Evolutionary conservation across 1,284 basidiomycete genomes (phyloP).

Genomic region (Cryptococcus sp.): DNA sequence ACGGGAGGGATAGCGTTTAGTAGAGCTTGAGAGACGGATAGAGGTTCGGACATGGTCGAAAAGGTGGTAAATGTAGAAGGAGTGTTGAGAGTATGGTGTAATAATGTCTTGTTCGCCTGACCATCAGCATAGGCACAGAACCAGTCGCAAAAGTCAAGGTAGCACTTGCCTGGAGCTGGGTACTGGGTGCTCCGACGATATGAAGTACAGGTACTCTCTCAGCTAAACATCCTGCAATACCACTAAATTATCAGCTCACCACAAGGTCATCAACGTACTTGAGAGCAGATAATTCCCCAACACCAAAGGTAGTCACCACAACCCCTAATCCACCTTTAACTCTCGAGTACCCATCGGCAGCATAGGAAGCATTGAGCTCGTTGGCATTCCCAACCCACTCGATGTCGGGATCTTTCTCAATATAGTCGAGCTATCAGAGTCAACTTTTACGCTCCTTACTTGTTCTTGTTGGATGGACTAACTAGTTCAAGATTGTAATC

Average conservation of each 20-base stretch:
- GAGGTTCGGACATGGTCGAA: constrained; percentile 66
- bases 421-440: constrained; percentile 58
- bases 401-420: constrained; percentile 74
- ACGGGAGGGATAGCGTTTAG: constrained; percentile 54
- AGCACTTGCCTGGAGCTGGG: constrained; percentile 25
- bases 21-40: constrained; percentile 66
- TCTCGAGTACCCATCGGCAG: constrained; percentile 91
- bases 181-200: constrained; percentile 78
- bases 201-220: constrained; percentile 92
- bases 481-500: constrained; percentile 75
- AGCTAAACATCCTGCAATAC: constrained; percentile 57
- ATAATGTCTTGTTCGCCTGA: constrained; percentile 53
- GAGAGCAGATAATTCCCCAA: constrained; percentile 82
- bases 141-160: neutral
- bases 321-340: constrained; percentile 73
- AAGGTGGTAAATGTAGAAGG: constrained; percentile 71
- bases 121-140: neutral
- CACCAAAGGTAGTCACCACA: constrained; percentile 73
- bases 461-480: too few relatives aligned
- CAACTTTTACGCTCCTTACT: too few relatives aligned
- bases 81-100: constrained; percentile 85
- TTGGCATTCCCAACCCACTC: constrained; percentile 92
- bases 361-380: constrained; percentile 81
- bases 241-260: constrained; percentile 2
- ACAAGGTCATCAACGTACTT: constrained; percentile 19